Percentiles rank a stretch among this genome's conserved stretches.
phyloP scores from a whole-genome alignment of 2,329 filamentous ascomycete genomes.

The Colletotrichum zoysiae region DNA sequence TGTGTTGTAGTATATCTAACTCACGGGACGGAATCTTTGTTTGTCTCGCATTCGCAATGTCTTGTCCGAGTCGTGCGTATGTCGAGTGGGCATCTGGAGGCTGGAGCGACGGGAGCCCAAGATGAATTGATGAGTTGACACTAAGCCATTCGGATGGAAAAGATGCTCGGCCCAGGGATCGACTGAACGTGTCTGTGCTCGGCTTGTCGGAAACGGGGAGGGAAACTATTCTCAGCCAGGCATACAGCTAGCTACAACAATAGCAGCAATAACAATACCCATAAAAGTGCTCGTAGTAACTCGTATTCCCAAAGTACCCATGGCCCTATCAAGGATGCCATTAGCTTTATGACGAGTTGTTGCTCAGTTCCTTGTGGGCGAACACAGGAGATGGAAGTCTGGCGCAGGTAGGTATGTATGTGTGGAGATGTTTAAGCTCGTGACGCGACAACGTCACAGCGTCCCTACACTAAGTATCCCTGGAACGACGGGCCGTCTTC shows the following conservation, averaged over 20 bases:
- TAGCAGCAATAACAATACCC: background rate
- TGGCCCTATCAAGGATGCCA: background rate
- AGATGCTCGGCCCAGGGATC: background rate
- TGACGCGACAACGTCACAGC: background rate
- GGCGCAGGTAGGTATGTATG: background rate
- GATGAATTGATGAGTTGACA: background rate
- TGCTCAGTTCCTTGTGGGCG: too few species aligned
- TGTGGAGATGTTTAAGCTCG: background rate
- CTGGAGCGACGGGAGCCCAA: background rate
- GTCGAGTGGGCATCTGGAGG: background rate
- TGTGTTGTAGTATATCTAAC: background rate
- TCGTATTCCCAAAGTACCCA: background rate
- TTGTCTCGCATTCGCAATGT: background rate
- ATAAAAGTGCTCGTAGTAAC: background rate
- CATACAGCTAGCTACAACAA: background rate
- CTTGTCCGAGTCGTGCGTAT: background rate
- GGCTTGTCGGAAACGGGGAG: background rate
- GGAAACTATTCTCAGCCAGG: background rate
- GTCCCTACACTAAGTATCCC: background rate
- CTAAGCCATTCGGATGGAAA: background rate
- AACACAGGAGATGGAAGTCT: background rate
- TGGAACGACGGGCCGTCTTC: background rate
- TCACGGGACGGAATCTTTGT: background rate
- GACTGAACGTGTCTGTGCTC: background rate
- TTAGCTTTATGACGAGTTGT: background rate